Conservation (phyloP, 2,329 filamentous ascomycete species). For the Penicillium concentricum region DNA sequence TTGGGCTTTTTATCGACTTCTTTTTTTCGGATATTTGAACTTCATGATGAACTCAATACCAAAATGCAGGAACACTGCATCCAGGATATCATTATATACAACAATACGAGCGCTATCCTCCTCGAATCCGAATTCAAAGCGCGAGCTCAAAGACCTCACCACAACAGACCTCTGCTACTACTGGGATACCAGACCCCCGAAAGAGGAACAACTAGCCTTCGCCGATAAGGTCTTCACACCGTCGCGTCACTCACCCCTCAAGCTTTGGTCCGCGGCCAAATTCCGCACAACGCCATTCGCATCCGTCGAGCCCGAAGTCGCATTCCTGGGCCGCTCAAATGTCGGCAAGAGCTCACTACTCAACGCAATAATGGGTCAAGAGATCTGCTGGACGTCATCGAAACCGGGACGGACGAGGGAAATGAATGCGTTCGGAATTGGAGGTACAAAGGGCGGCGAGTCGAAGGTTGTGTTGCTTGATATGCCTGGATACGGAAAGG, state of each 20-base stretch:
- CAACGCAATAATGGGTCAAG: conserved; percentile 59
- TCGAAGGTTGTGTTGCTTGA: conserved; percentile 61
- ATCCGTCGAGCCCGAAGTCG: conserved; percentile 58
- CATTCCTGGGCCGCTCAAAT: conserved; percentile 68
- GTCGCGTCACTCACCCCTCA: conserved; percentile 49
- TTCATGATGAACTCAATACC: conserved; percentile 9
- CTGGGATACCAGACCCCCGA: conserved; percentile 53
- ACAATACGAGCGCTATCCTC: conserved; percentile 7
- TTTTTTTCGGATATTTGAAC: background rate
- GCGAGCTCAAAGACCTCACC: conserved; percentile 31
- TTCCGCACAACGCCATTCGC: conserved; percentile 60
- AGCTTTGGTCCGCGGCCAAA: conserved; percentile 59
- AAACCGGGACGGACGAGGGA: conserved; percentile 62
- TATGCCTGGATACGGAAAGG: conserved; percentile 70
- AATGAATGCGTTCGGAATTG: conserved; percentile 66
- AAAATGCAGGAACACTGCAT: background rate
- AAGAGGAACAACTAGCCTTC: conserved; percentile 43
- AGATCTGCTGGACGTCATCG: conserved; percentile 56
- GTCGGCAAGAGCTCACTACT: conserved; percentile 68
- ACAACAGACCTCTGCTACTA: conserved; percentile 44
- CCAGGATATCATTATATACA: conserved; percentile 14
- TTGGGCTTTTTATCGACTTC: background rate
- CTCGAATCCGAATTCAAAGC: conserved; percentile 25
- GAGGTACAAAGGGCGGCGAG: conserved; percentile 47
- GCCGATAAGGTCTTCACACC: conserved; percentile 48